phyloP scores from a whole-genome alignment of 805 yeast species.

The Wickerhamomyces bisporus region DNA sequence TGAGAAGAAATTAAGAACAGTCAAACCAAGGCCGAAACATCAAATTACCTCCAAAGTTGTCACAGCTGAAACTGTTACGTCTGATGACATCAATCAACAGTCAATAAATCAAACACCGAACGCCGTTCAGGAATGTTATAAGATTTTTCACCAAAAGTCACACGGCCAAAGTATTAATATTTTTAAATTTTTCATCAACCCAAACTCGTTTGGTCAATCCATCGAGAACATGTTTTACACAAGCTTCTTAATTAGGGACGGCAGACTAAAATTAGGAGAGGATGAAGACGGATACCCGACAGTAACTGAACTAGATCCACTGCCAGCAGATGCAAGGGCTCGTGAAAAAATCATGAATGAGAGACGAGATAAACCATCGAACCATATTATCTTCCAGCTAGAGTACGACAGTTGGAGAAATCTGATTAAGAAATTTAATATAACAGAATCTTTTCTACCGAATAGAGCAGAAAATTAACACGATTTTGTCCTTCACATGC shows the following conservation, averaged over 20 bases:
- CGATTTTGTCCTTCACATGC: slow-evolving; percentile 2
- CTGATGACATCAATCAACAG: slow-evolving; percentile 43
- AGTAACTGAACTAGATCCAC: slow-evolving; percentile 28
- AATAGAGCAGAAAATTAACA: slow-evolving; percentile 29
- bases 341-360: slow-evolving; percentile 21
- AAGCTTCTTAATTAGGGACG: slow-evolving; percentile 76
- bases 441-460: slow-evolving; percentile 50
- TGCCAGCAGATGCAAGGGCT: slow-evolving; percentile 22
- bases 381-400: slow-evolving; percentile 70
- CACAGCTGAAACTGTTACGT: slow-evolving; percentile 52
- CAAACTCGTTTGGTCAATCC: slow-evolving; percentile 68
- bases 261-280: slow-evolving; percentile 49
- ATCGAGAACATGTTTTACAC: slow-evolving; percentile 82
- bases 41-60: slow-evolving; percentile 35
- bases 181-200: slow-evolving; percentile 67
- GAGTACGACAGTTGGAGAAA: slow-evolving; percentile 63
- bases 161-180: slow-evolving; percentile 44
- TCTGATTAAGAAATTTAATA: slow-evolving; percentile 48
- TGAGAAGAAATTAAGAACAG: slow-evolving; percentile 40
- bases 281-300: slow-evolving; percentile 44
- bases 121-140: slow-evolving; percentile 53
- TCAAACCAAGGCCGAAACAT: slow-evolving; percentile 35
- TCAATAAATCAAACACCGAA: slow-evolving; percentile 60
- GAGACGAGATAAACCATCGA: slow-evolving; percentile 27
- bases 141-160: slow-evolving; percentile 29